Conservation (phyloP, 148 eudicot genomes). For the Fagopyrum homotropicum region DNA sequence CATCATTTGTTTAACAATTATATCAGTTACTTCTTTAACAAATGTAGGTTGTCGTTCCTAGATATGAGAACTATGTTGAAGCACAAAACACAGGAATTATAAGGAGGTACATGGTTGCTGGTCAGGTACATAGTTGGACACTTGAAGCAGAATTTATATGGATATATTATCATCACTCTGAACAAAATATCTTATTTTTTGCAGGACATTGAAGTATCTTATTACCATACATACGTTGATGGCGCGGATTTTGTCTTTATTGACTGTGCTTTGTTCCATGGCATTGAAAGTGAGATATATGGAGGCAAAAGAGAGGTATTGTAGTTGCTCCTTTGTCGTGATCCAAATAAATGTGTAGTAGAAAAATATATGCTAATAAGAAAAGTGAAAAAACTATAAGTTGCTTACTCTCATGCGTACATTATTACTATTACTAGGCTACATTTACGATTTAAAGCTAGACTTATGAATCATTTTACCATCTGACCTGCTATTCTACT, state of each 20-base stretch:
- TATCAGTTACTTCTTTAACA: not conserved
- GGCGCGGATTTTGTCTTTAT: slow-evolving; percentile 95
- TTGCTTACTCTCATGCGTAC: not conserved
- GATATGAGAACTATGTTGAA: slow-evolving; percentile 72
- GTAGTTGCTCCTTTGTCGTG: not conserved
- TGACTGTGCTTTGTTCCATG: slow-evolving; percentile 54
- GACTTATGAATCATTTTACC: no score
- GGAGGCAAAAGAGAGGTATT: slow-evolving; percentile 81
- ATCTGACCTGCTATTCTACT: not conserved
- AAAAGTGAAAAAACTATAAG: not conserved
- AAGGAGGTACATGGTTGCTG: slow-evolving; percentile 65
- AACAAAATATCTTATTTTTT: not conserved
- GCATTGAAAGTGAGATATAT: slow-evolving; percentile 63
- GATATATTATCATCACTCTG: not conserved
- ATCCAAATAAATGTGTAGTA: not conserved
- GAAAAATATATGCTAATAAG: not conserved
- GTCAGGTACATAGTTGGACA: slow-evolving; percentile 52
- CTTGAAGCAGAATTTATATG: not conserved
- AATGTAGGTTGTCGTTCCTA: slow-evolving; percentile 76
- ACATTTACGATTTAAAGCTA: no score
- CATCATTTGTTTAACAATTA: not conserved
- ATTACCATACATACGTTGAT: slow-evolving; percentile 77
- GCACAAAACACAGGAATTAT: slow-evolving; percentile 59
- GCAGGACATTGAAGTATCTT: slow-evolving; percentile 70
- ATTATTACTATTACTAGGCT: no score